A percentile compares a stretch with the other conserved stretches of the same genome.
These are phyloP conservation scores for Alliaria petiolata DNA, from an alignment of 345 rosid species.

Conservation along the genomic window DNA sequence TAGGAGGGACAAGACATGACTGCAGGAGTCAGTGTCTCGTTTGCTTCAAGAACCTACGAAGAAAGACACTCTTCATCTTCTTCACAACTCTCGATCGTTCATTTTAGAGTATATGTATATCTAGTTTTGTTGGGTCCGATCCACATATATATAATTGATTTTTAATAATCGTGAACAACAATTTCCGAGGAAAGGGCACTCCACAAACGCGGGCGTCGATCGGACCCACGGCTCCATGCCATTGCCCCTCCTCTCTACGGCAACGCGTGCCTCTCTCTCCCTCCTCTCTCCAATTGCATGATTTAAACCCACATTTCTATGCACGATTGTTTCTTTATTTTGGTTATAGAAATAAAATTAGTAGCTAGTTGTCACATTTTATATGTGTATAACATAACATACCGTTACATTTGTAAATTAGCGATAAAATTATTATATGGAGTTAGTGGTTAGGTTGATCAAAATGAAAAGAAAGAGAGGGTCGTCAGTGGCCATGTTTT, in stretches of 20 bases:
- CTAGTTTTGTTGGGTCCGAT: not conserved
- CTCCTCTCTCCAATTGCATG: conserved; percentile 28
- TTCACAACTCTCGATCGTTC: conserved; percentile 4
- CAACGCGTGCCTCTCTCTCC: conserved; percentile 65
- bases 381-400: not conserved
- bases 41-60: conserved; percentile 30
- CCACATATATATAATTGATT: not conserved
- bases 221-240: conserved; percentile 77
- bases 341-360: not conserved
- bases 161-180: not conserved
- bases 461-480: not conserved
- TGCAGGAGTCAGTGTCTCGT: conserved; percentile 30
- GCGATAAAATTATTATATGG: not conserved
- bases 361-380: conserved; percentile 15
- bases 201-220: conserved; percentile 17
- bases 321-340: conserved; percentile 23
- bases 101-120: not conserved
- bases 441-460: conserved; percentile 7
- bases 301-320: conserved; percentile 19
- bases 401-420: not conserved
- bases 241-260: conserved; percentile 69
- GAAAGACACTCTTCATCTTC: not conserved
- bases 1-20: conserved; percentile 30
- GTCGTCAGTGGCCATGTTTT: not conserved
- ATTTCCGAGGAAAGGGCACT: conserved; percentile 28